phyloP scores from a whole-genome alignment of 768 basidiomycete species.

The Boletellus ananas region DNA sequence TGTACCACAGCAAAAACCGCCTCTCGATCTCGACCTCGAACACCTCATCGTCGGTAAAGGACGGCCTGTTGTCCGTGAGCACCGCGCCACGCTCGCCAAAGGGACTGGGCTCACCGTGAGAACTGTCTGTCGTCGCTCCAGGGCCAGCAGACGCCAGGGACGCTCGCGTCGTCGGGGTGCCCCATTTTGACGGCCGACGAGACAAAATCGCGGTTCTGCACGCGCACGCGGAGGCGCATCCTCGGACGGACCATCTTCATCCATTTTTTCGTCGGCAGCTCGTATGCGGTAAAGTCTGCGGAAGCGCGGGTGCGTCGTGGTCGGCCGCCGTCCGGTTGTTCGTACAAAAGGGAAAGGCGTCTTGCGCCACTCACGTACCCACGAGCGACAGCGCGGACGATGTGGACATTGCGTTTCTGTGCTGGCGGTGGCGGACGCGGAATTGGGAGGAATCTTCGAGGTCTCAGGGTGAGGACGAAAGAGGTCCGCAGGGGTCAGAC shows the following conservation, averaged over 20 bases:
- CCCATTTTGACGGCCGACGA: conserved; percentile 12
- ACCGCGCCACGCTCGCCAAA: background rate
- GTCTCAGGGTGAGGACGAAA: background rate
- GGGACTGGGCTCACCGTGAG: conserved; percentile 13
- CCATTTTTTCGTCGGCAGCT: conserved; percentile 19
- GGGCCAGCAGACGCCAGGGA: conserved; percentile 8
- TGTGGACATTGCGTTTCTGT: conserved; percentile 4
- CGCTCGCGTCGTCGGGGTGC: background rate
- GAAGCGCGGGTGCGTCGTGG: background rate
- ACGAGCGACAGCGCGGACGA: conserved; percentile 12
- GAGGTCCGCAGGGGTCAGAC: background rate
- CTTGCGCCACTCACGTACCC: conserved; percentile 10
- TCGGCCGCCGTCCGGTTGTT: background rate
- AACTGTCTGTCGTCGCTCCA: conserved; percentile 10
- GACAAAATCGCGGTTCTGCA: conserved; percentile 7
- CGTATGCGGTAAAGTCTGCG: conserved; percentile 24
- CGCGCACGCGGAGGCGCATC: conserved; percentile 21
- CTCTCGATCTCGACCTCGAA: conserved; percentile 22
- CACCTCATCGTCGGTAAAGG: conserved; percentile 10
- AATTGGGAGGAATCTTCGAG: background rate
- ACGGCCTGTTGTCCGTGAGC: conserved; percentile 12
- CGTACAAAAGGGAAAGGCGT: background rate
- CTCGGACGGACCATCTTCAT: conserved; percentile 18
- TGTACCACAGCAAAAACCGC: conserved; percentile 19
- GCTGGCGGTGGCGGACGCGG: background rate